phyloP scores from a whole-genome alignment of 768 basidiomycete genomes.

The Tulasnella sp. region DNA sequence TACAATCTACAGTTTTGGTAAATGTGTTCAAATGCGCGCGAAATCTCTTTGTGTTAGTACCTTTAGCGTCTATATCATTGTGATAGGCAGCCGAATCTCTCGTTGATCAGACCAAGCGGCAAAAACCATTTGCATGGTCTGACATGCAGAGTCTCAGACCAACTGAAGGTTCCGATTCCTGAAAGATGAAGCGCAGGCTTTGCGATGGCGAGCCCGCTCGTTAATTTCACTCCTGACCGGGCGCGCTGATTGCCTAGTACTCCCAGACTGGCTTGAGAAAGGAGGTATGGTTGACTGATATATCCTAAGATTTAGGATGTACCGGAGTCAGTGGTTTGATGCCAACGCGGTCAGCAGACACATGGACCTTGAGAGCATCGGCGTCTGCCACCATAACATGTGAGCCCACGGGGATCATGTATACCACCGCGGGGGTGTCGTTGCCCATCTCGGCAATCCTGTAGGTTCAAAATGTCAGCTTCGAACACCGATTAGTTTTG shows the following conservation, averaged over 20 bases:
- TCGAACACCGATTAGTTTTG: too few relatives aligned
- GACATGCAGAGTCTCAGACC: neutral
- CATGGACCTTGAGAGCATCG: neutral
- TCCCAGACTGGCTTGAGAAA: neutral
- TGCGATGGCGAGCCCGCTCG: slow-evolving; percentile 5
- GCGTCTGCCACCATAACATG: neutral
- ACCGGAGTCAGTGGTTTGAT: too few relatives aligned
- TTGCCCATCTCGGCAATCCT: too few relatives aligned
- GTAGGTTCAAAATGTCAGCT: too few relatives aligned
- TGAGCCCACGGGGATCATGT: too few relatives aligned
- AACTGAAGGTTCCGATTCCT: neutral
- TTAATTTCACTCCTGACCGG: slow-evolving; percentile 1
- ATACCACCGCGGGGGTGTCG: too few relatives aligned
- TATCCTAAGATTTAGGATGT: neutral
- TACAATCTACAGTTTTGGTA: neutral
- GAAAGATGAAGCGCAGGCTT: neutral
- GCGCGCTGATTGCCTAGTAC: neutral
- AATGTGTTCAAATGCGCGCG: neutral
- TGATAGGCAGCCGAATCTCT: neutral
- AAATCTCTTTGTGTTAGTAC: neutral
- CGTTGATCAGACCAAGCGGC: neutral
- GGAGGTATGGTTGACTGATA: neutral
- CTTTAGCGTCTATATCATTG: neutral
- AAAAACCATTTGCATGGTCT: slow-evolving; percentile 2
- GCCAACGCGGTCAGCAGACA: too few relatives aligned